phyloP scores from a whole-genome alignment of 768 basidiomycete species.

The Trametes sanguinea region DNA sequence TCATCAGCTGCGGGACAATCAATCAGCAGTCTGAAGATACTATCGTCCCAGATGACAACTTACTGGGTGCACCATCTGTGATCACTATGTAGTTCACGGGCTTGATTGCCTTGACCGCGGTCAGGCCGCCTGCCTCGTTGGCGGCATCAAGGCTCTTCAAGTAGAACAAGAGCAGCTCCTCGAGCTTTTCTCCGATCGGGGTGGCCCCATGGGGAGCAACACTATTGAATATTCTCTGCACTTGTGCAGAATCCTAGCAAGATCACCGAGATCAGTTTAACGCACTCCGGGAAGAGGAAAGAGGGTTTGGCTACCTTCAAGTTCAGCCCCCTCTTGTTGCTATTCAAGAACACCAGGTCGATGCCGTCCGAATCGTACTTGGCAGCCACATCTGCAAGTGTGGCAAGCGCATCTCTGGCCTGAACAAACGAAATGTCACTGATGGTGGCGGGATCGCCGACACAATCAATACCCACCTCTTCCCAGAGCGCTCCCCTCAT shows the following conservation, averaged over 20 bases:
- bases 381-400: slow-evolving; percentile 49
- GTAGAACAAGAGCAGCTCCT: slow-evolving; percentile 42
- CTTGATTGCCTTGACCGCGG: slow-evolving; percentile 43
- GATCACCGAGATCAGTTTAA: neutral
- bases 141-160: slow-evolving; percentile 38
- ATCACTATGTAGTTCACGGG: slow-evolving; percentile 61
- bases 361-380: slow-evolving; percentile 60
- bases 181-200: slow-evolving; percentile 46
- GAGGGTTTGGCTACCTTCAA: slow-evolving; percentile 39
- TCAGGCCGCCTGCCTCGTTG: slow-evolving; percentile 21
- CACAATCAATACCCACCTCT: slow-evolving; percentile 40
- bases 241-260: slow-evolving; percentile 38
- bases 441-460: neutral
- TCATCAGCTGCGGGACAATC: slow-evolving; percentile 46
- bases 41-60: slow-evolving; percentile 18
- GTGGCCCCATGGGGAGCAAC: slow-evolving; percentile 48
- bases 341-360: slow-evolving; percentile 63
- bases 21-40: neutral
- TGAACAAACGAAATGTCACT: slow-evolving; percentile 27
- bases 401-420: slow-evolving; percentile 49
- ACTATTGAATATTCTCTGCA: slow-evolving; percentile 45
- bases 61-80: slow-evolving; percentile 65
- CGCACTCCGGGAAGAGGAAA: neutral
- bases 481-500: slow-evolving; percentile 54
- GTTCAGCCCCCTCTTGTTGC: slow-evolving; percentile 32